Evolutionary conservation across 139 green algal species (phyloP).

Genomic region (Yamagishiella unicocca): DNA sequence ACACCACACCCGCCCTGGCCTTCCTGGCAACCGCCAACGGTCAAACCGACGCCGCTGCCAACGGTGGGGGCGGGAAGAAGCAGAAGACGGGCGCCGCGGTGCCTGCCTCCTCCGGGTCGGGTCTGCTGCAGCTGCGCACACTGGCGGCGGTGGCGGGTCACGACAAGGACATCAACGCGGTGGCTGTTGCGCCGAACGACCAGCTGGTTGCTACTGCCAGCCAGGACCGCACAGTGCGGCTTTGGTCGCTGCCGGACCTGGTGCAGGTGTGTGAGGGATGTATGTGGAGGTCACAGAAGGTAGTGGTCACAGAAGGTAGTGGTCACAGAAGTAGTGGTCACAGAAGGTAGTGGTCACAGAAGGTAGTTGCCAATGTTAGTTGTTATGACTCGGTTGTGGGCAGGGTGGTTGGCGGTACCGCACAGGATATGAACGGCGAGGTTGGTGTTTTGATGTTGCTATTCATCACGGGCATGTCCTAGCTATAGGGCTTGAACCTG

Average conservation of each 20-base stretch:
- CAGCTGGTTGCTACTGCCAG: constrained; percentile 81
- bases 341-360: no score
- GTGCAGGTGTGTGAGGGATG: constrained; percentile 56
- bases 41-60: background rate
- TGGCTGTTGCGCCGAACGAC: constrained; percentile 91
- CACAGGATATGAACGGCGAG: no score
- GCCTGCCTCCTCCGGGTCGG: background rate
- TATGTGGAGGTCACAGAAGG: no score
- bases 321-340: no score
- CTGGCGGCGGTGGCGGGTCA: constrained; percentile 89
- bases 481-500: no score
- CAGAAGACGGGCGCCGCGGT: constrained; percentile 10
- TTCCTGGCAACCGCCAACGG: background rate
- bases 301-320: no score
- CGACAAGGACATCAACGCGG: constrained; percentile 97
- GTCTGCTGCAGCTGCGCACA: constrained; percentile 16
- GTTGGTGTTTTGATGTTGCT: no score
- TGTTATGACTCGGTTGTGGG: no score
- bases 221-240: constrained; percentile 87
- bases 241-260: constrained; percentile 91
- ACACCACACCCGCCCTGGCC: constrained; percentile 46
- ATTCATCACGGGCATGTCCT: no score
- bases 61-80: background rate
- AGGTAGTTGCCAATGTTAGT: no score
- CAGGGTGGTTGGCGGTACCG: no score